A percentile compares a stretch with the other conserved stretches of the same genome.
phyloP scores from a whole-genome alignment of 495 filamentous ascomycete genomes.

The Articulospora tetracladia region DNA sequence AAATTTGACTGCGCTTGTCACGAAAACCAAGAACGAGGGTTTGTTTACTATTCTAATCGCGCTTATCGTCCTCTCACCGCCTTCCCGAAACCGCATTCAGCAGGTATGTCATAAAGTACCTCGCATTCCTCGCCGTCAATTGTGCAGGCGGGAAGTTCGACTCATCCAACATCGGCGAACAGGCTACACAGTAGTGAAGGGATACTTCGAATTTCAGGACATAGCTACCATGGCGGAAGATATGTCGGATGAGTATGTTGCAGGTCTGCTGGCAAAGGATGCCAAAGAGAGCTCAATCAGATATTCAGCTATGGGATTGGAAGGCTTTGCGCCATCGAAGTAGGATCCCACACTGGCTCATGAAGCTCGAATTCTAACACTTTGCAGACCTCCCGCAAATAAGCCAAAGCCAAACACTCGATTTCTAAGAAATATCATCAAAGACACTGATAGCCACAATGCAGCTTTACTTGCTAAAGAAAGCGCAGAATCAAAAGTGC shows the following conservation, averaged over 20 bases:
- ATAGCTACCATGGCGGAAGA: slow-evolving; percentile 30
- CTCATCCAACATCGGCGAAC: neutral
- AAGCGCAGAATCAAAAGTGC: slow-evolving; percentile 50
- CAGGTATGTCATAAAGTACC: neutral
- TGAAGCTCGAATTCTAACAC: slow-evolving; percentile 9
- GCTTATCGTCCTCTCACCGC: neutral
- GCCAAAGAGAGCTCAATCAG: slow-evolving; percentile 61
- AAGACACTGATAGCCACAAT: slow-evolving; percentile 87
- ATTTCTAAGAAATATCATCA: slow-evolving; percentile 85
- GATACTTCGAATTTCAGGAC: neutral
- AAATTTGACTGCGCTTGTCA: neutral
- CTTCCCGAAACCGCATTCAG: neutral
- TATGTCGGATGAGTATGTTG: slow-evolving; percentile 40
- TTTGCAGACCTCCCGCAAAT: slow-evolving; percentile 38
- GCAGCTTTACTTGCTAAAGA: slow-evolving; percentile 81
- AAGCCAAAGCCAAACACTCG: slow-evolving; percentile 89
- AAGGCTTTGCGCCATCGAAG: slow-evolving; percentile 68
- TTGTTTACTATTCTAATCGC: slow-evolving; percentile 14
- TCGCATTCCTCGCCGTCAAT: neutral
- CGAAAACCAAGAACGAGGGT: neutral
- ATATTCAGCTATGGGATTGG: slow-evolving; percentile 69
- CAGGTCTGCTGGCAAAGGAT: slow-evolving; percentile 59
- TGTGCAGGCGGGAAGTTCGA: neutral
- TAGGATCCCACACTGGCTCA: slow-evolving; percentile 32
- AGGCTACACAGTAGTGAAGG: neutral